A percentile compares a stretch with the other conserved stretches of the same genome.
Conservation (phyloP, 2,329 filamentous ascomycete genomes). For the Lachnellula willkommii region DNA sequence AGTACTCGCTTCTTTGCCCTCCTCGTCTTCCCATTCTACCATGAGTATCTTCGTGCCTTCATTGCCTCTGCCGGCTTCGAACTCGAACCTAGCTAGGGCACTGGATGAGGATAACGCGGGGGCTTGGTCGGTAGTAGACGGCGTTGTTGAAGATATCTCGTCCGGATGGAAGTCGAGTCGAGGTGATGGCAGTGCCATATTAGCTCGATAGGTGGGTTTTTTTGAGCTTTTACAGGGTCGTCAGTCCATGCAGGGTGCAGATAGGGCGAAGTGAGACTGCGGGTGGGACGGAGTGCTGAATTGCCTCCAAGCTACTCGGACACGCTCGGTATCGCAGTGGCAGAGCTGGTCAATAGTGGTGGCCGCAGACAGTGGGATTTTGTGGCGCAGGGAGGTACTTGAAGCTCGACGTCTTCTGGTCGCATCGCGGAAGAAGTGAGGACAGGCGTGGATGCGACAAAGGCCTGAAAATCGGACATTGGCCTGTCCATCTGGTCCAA, state of each 20-base stretch:
- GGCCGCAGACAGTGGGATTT: not conserved
- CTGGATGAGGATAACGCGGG: constrained; percentile 46
- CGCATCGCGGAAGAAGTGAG: constrained; percentile 1
- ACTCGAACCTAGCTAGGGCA: constrained; percentile 81
- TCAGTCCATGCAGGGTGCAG: constrained; percentile 22
- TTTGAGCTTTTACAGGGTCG: constrained; percentile 16
- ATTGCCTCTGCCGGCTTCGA: constrained; percentile 69
- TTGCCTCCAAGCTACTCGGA: constrained; percentile 20
- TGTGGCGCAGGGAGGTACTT: constrained; percentile 2
- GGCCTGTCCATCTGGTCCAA: constrained; percentile 6
- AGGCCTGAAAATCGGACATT: constrained; percentile 11
- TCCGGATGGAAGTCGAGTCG: constrained; percentile 26
- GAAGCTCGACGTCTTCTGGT: not conserved
- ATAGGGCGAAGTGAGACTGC: constrained; percentile 13
- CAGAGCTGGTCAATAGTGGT: not conserved
- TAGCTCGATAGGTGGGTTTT: constrained; percentile 15
- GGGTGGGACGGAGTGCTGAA: constrained; percentile 4
- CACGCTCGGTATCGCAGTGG: constrained; percentile 8
- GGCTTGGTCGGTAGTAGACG: constrained; percentile 33
- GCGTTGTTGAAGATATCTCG: constrained; percentile 20
- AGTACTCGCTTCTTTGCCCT: constrained; percentile 42
- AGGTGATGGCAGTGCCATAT: constrained; percentile 25
- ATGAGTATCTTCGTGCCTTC: constrained; percentile 88
- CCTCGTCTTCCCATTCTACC: constrained; percentile 77
- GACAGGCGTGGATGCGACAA: not conserved